Base-by-base conservation (phyloP, 2,329 filamentous ascomycete genomes). In the Delphinella strobiligena region DNA sequence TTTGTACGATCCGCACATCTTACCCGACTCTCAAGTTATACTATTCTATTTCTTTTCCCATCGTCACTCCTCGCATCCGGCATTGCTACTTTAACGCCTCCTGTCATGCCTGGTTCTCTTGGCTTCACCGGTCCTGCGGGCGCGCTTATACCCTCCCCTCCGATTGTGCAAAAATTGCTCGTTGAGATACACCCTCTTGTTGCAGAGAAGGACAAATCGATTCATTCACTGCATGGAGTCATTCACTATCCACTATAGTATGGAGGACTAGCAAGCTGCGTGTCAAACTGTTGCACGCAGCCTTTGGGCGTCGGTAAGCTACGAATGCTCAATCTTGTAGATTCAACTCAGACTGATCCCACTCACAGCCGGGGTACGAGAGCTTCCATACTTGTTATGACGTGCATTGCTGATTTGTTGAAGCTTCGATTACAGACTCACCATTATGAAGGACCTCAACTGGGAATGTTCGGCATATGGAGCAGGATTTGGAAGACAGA, bases 201-300 rank as follows among this genome's bases (percentile, higher is more conserved):
- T 10, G 33, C 48, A 29, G 41, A 50, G 18, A 50, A 50, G 36
- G 45, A 50, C 40, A 50, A 49, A 17, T 50, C 48, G 1, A 50
- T 50, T 14, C 46, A 47, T 19, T 38, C 46, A n/a, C 41, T 49
- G 30, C 48, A 49, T 44, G 48, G 48, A 27, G 48, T 47, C 29
- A 47, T 50, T 19, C 48, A 50, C 19, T 50, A 50, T 31, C 48
- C 48, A 19, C 49, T 47, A 45, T 50, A 44, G 35, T 50, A 40
- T 31, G 48, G 48, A 38, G 48, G 48, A 30, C 31, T 49, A n/a
- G 48, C 48, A 18, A 50, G 48, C 34, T 48, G 46, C 30, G 48
- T 50, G 4, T 46, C 48, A 1, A 44, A 17, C 19, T 37, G 36
- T 27, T 50, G 48, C 24, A 50, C 48, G 32, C 48, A 50, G 41